Percentiles rank a stretch among this genome's conserved stretches.
These are phyloP conservation scores for Cladorrhinum sp. DNA, from an alignment of 2,329 filamentous ascomycete genomes.

Conservation along the genomic window DNA sequence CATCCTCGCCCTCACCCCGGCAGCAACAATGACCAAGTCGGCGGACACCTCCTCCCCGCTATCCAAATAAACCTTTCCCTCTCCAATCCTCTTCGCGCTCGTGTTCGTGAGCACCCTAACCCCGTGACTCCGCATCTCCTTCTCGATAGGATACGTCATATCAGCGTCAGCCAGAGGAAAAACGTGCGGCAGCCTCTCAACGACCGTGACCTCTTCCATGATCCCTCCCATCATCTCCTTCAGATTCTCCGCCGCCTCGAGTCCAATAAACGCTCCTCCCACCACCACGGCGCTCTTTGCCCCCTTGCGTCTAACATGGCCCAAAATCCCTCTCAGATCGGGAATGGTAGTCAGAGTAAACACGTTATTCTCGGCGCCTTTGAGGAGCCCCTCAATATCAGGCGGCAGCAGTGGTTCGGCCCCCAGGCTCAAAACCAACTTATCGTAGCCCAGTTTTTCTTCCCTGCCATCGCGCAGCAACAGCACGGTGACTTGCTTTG, in stretches of 20 bases:
- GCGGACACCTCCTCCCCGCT: background rate
- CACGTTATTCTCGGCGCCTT: slow-evolving; percentile 22
- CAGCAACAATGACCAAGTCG: background rate
- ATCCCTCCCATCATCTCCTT: slow-evolving; percentile 18
- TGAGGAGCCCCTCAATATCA: slow-evolving; percentile 22
- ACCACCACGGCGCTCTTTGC: slow-evolving; percentile 24
- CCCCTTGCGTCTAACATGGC: slow-evolving; percentile 16
- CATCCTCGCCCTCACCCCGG: background rate
- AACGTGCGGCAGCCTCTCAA: slow-evolving; percentile 22
- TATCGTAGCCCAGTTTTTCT: slow-evolving; percentile 23
- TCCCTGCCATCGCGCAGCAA: slow-evolving; percentile 3
- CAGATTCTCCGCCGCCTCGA: slow-evolving; percentile 30
- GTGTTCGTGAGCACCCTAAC: slow-evolving; percentile 16
- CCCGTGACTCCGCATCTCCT: slow-evolving; percentile 22
- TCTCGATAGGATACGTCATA: slow-evolving; percentile 24
- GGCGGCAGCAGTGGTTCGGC: slow-evolving; percentile 22
- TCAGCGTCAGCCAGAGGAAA: slow-evolving; percentile 27
- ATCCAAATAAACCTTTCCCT: background rate
- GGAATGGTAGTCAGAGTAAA: slow-evolving; percentile 26
- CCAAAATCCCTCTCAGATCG: slow-evolving; percentile 23
- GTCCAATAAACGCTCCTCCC: slow-evolving; percentile 30
- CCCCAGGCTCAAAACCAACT: slow-evolving; percentile 25
- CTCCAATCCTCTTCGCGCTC: background rate
- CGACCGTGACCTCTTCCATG: slow-evolving; percentile 23
- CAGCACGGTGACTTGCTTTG: slow-evolving; percentile 10